Evolutionary conservation across 176 grass and related monocot genomes (phyloP).

Genomic region (Tillandsia leiboldiana): DNA sequence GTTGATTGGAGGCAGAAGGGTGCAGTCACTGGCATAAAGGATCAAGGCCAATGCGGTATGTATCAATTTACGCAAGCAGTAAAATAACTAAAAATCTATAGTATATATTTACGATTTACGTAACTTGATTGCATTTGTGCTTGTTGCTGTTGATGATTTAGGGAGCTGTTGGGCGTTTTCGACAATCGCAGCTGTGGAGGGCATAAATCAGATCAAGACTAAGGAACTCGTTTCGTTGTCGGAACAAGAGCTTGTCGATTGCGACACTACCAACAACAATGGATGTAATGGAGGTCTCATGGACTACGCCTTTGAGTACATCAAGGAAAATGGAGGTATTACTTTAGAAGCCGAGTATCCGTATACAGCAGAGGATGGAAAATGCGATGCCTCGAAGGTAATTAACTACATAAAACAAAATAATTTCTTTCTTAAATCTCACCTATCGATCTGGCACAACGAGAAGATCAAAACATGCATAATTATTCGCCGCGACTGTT

Average conservation of each 20-base stretch:
- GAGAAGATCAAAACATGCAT: background rate
- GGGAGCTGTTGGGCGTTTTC: slow-evolving; percentile 69
- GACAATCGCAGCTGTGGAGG: slow-evolving; percentile 53
- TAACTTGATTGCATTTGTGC: background rate
- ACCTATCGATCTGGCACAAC: background rate
- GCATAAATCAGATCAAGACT: slow-evolving; percentile 61
- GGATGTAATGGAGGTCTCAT: slow-evolving; percentile 58
- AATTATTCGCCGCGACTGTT: background rate
- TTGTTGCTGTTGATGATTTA: slow-evolving; percentile 6
- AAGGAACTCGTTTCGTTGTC: slow-evolving; percentile 45
- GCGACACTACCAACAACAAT: slow-evolving; percentile 42
- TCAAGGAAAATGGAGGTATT: slow-evolving; percentile 45
- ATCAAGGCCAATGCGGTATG: slow-evolving; percentile 67
- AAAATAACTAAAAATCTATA: background rate
- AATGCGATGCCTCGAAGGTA: slow-evolving; percentile 29
- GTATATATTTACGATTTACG: background rate
- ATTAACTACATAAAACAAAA: background rate
- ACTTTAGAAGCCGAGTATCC: slow-evolving; percentile 54
- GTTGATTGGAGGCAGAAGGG: slow-evolving; percentile 55
- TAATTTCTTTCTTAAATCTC: background rate
- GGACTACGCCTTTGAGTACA: slow-evolving; percentile 79
- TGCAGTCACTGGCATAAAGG: slow-evolving; percentile 53
- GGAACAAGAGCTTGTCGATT: slow-evolving; percentile 78
- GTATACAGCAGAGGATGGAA: slow-evolving; percentile 48
- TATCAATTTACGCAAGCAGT: background rate